phyloP scores from a whole-genome alignment of 2,329 filamentous ascomycete genomes.

The Diaporthe amygdali region DNA sequence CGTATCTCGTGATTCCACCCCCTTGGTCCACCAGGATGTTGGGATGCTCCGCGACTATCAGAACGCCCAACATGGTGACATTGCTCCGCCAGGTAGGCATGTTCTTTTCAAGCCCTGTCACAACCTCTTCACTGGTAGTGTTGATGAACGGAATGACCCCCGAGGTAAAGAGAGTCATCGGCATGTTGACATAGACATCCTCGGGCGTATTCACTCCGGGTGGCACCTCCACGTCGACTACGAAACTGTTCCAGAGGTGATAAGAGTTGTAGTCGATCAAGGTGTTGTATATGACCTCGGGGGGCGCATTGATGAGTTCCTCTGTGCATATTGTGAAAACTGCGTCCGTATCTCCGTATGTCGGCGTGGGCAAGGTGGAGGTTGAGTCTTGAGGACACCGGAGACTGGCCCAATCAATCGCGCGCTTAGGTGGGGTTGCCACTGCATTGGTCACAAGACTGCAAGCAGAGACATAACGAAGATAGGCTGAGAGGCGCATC shows the following conservation, averaged over 20 bases:
- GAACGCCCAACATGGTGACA: neutral
- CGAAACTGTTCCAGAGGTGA: constrained; percentile 34
- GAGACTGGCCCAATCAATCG: constrained; percentile 24
- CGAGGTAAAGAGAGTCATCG: constrained; percentile 31
- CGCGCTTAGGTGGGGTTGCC: neutral
- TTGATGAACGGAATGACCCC: constrained; percentile 31
- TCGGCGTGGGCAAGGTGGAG: constrained; percentile 27
- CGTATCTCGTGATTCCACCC: constrained; percentile 29
- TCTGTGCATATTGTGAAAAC: constrained; percentile 34
- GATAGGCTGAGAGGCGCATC: neutral
- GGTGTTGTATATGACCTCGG: constrained; percentile 27
- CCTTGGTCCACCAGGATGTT: constrained; percentile 31
- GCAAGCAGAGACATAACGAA: neutral
- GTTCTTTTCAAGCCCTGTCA: constrained; percentile 27
- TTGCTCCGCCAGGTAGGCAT: constrained; percentile 35
- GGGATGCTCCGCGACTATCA: constrained; percentile 18
- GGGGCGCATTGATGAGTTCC: constrained; percentile 28
- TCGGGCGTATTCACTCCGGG: constrained; percentile 25
- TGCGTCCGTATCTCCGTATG: constrained; percentile 29
- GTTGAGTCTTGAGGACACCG: constrained; percentile 22
- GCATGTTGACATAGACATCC: constrained; percentile 32
- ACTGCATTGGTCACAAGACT: neutral
- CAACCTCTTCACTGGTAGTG: constrained; percentile 33
- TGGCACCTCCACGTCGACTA: constrained; percentile 30
- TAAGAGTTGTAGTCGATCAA: constrained; percentile 34